Evolutionary conservation across 352 stramenopile genomes (phyloP).

Genomic region (Phytopythium helicoides): DNA sequence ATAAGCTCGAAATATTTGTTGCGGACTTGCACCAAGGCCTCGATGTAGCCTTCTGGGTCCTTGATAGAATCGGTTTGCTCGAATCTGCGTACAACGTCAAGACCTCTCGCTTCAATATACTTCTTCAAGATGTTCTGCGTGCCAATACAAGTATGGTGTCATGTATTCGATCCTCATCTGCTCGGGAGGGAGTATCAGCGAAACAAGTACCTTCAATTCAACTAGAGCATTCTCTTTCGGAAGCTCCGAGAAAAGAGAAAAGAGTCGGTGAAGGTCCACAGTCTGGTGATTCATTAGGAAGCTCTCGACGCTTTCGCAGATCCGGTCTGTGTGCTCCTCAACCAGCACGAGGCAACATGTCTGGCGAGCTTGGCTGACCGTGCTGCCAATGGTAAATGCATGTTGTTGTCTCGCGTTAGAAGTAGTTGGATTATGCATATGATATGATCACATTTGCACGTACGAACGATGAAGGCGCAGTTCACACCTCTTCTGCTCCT

Average conservation of each 20-base stretch:
- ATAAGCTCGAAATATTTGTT: constrained; percentile 85
- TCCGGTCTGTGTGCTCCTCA: constrained; percentile 74
- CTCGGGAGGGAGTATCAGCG: too few species aligned
- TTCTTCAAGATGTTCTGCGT: constrained; percentile 82
- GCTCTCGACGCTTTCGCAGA: constrained; percentile 73
- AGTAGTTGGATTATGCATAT: too few species aligned
- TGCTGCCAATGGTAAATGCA: constrained; percentile 53
- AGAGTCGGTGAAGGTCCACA: constrained; percentile 72
- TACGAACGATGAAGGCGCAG: constrained; percentile 72
- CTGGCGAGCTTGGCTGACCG: constrained; percentile 73
- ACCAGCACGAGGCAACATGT: constrained; percentile 78
- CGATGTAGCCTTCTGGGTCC: constrained; percentile 82
- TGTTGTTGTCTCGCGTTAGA: too few species aligned
- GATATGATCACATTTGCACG: too few species aligned
- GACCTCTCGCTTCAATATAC: constrained; percentile 76
- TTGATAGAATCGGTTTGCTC: constrained; percentile 78
- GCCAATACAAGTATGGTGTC: constrained; percentile 4
- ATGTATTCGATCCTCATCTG: background rate
- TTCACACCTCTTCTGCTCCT: constrained; percentile 82
- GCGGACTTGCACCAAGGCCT: constrained; percentile 78
- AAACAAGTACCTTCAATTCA: constrained; percentile 64
- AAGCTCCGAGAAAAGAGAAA: constrained; percentile 81
- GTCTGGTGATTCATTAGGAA: constrained; percentile 82
- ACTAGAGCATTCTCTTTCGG: constrained; percentile 77
- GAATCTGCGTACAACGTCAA: constrained; percentile 79